Base-by-base conservation (phyloP, 129 eudicot species). In the Arctium lappa region DNA sequence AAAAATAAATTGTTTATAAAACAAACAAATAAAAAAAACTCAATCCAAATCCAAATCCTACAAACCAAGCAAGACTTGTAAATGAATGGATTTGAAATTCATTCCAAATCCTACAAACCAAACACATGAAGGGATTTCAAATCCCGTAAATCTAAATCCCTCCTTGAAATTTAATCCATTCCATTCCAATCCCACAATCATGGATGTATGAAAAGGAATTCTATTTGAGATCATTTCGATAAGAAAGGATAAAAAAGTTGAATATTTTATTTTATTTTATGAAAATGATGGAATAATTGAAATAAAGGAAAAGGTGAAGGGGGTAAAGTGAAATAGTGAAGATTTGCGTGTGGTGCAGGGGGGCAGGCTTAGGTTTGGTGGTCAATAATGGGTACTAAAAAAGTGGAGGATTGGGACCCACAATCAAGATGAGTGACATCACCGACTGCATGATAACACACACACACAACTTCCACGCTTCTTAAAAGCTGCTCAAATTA, bases 351-450 rank as follows among this genome's bases (percentile, higher is more conserved):
- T 81, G 12, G 53, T 27, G 30, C 32, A 81, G 80, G 80, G 85
- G 80, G 44, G 85, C 80, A 82, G 80, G 53, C 39, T 4, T 75
- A 66, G 38, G 75, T 40, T 62, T 63, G 85, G 80, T 74, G 76
- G 85, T 82, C 85, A 82, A 82, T 82, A 82, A 75, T 82, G 80
- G 79, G 53, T 82, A 38, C 85, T 33, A 34, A 40, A 29, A 73
- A 15, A 73, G 29, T 37, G 63, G 18, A 75, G 11, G 10, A 10
- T n/a, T 15, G 48, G 85, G 80, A n/a, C 68, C 69, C 85, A 82
- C 75, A n/a, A 8, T 40, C 30, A 39, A 3, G 44, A 73, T 8
- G 62, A 60, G 33, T 82, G 70, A 75, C 80, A 73, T 75, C 85
- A 82, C n/a, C 33, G 22, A 0, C 69, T 30, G 36, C 48, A 40